Base-by-base conservation (phyloP, 129 eudicot species). In the Calendula officinalis region DNA sequence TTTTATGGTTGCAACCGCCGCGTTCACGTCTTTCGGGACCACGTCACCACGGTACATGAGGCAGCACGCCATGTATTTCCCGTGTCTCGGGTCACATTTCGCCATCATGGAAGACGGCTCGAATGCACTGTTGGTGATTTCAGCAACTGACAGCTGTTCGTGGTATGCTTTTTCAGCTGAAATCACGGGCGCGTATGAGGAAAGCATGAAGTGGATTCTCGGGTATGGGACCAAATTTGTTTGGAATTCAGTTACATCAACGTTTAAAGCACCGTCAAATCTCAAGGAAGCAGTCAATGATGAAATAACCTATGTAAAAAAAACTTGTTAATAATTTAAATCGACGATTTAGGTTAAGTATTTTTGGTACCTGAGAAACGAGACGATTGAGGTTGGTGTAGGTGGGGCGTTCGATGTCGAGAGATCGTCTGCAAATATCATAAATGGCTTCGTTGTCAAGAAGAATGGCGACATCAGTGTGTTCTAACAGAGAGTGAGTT, bases 41-140 rank as follows among this genome's bases (percentile, higher is more conserved):
- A 85, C 91, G 35, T 85, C 91, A 55, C 91, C 87, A 37, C 84
- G 84, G 75, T 85, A 85, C 91, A 85, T 85, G 62, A 85, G 65
- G 59, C 91, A 85, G 71, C 91, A 85, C 0, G 91, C 91, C 91
- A 85, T 85, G 79, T 85, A 85, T 41, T 85, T 85, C 0, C 91
- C 87, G 7, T 85, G 87, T 27, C 91, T 79, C 2, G 91, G 91
- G 14, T 85, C 91, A 32, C 91, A 85, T 72, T 85, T 85, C 27
- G 87, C 91, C 91, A 85, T 85, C 91, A 85, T 85, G 59, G 91
- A 81, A 3, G 91, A 78, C 5, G 91, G 91, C 81, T 85, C 91
- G 56, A 85, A 85, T 5, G 91, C 82, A 30, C 78, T 81, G 81
- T 78, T 85, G 59, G 91, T 85, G 78, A 85, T 85, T 62, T 85